Base-by-base conservation (phyloP, 2,329 filamentous ascomycete species). In the Epichloe amarillans region DNA sequence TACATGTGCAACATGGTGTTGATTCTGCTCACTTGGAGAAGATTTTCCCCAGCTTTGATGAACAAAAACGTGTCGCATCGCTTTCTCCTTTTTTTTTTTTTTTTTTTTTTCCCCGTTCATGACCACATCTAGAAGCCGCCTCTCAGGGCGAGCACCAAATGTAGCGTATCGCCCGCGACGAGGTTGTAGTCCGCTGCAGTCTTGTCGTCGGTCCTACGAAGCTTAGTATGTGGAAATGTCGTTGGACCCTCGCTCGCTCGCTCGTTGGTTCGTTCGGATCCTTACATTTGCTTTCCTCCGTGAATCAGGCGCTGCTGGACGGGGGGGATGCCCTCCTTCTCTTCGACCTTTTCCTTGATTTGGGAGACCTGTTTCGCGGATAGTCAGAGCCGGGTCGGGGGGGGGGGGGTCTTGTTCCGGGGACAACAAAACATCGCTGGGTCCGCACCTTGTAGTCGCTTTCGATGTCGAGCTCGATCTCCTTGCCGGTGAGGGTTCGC, bases 321-420 rank as follows among this genome's bases (percentile, higher is more conserved):
- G 1, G 93, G 93, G 42, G 93, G 91, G 61, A 98, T 98, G 52
- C 93, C 93, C 67, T 97, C 93, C 72, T 97, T 97, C 75, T 98
- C 93, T 70, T 98, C 93, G 51, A 98, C 93, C 63, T 91, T 90
- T 72, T 97, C 93, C 77, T 98, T 98, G 77, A 98, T 97, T 68
- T 90, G 83, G 40, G 86, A 84, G 60, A 97, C 87, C 89, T 95
- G 58, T 46, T 10, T 21, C 8, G 12, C 30, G 17, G 36, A 6
- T 21, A 14, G 21, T 44, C 23, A 44, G 41, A 15, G 15, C 3
- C 14, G 11, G 19, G 6, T 7, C 7, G 7, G 15, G 12, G 5
- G 23, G 21, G 21, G 23, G 21, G 4, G 21, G n/a, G n/a, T n/a
- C 11, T 44, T 3, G 33, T 3, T 5, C 2, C 12, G 19, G 19